These are phyloP conservation scores for Tetracentron sinense DNA, from an alignment of 164 flowering plant species.

Conservation along the genomic window DNA sequence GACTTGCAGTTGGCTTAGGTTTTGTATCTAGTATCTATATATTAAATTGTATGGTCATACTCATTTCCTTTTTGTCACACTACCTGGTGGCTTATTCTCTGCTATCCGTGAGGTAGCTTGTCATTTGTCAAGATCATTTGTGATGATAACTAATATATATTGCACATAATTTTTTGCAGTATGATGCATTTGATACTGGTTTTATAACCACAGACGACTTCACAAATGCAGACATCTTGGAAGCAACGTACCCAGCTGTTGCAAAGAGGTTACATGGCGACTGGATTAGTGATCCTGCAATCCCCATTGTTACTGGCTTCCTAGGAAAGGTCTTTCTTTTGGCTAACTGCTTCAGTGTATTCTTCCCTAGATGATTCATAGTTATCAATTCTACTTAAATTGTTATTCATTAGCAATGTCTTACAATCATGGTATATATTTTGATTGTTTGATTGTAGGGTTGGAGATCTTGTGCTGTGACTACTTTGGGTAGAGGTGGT, in stretches of 20 bases:
- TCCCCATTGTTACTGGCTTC: slow-evolving; percentile 74
- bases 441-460: slow-evolving; percentile 30
- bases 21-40: too few relatives aligned
- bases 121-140: neutral
- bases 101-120: neutral
- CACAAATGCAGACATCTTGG: slow-evolving; percentile 76
- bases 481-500: slow-evolving; percentile 73
- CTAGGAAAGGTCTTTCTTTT: slow-evolving; percentile 55
- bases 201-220: slow-evolving; percentile 77
- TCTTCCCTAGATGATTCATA: neutral
- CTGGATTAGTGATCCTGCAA: slow-evolving; percentile 63
- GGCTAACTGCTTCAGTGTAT: neutral
- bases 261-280: slow-evolving; percentile 59
- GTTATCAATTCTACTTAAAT: neutral
- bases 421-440: neutral
- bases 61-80: neutral
- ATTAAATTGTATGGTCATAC: neutral
- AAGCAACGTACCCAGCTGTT: slow-evolving; percentile 79
- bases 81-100: neutral
- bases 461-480: slow-evolving; percentile 56
- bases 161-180: slow-evolving; percentile 41
- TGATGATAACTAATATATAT: too few relatives aligned
- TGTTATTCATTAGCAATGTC: neutral
- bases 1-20: neutral
- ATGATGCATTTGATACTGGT: slow-evolving; percentile 74